Conservation (phyloP, 352 stramenopile species). For the Thalassiosira exigua region DNA sequence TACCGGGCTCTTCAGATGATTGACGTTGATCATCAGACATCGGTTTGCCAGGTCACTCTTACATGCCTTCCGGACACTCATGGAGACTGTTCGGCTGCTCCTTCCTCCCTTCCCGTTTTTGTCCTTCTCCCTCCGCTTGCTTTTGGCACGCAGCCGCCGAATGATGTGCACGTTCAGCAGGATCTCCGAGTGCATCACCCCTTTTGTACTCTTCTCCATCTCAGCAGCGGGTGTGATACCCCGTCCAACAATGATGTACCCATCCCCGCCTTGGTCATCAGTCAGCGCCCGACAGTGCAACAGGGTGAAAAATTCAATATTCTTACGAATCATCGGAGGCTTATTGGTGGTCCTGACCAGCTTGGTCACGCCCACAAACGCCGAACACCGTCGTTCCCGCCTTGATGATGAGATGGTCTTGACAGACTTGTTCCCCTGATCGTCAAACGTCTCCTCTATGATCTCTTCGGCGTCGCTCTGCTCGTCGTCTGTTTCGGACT, state of each 20-base stretch:
- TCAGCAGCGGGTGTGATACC: constrained; percentile 65
- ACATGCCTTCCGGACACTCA: constrained; percentile 29
- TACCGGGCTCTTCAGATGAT: constrained; percentile 77
- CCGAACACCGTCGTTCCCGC: constrained; percentile 8
- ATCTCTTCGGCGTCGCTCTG: constrained; percentile 41
- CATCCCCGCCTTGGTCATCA: constrained; percentile 67
- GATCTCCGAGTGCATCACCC: constrained; percentile 70
- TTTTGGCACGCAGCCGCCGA: constrained; percentile 36
- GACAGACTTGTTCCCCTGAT: too few species aligned
- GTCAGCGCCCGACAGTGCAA: constrained; percentile 72
- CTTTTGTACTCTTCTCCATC: constrained; percentile 29
- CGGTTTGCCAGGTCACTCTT: constrained; percentile 55
- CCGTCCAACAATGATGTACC: constrained; percentile 81
- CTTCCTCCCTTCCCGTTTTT: constrained; percentile 43
- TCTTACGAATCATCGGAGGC: constrained; percentile 71
- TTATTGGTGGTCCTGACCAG: constrained; percentile 71
- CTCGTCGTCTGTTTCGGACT: constrained; percentile 54
- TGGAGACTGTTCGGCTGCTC: constrained; percentile 34
- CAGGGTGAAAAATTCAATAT: constrained; percentile 71
- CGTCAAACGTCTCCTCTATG: constrained; percentile 12
- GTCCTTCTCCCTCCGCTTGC: constrained; percentile 40
- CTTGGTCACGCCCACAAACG: constrained; percentile 73
- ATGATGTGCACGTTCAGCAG: constrained; percentile 83
- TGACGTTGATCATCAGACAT: constrained; percentile 80
- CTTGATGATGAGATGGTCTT: constrained; percentile 1